Conservation (phyloP, 768 basidiomycete genomes). For the Cyclocybe aegerita region DNA sequence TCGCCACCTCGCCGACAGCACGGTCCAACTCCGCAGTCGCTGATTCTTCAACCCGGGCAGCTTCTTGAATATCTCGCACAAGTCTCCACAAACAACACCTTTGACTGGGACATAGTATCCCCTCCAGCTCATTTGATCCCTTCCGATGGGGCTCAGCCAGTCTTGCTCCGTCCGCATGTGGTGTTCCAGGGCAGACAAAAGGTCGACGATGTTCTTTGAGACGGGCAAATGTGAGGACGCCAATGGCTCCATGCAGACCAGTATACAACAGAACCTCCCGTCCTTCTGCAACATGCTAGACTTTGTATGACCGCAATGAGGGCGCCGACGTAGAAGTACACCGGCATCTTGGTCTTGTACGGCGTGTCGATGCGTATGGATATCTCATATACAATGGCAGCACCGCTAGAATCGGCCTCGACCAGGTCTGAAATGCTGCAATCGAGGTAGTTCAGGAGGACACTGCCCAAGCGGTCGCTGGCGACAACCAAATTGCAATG, state of each 20-base stretch:
- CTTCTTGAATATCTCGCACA: conserved; percentile 89
- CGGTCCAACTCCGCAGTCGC: conserved; percentile 89
- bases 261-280: conserved; percentile 96
- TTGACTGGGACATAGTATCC: conserved; percentile 97
- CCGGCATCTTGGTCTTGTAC: conserved; percentile 87
- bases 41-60: conserved; percentile 86
- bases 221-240: conserved; percentile 90
- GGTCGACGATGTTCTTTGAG: conserved; percentile 97
- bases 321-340: conserved; percentile 91
- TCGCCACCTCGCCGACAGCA: conserved; percentile 89
- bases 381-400: conserved; percentile 95
- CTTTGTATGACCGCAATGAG: conserved; percentile 91
- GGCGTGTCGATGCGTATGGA: conserved; percentile 92
- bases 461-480: conserved; percentile 94
- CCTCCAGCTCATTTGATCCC: conserved; percentile 94
- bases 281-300: conserved; percentile 91
- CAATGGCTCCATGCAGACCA: conserved; percentile 90
- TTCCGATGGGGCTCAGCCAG: conserved; percentile 74
- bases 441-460: conserved; percentile 92
- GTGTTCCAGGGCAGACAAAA: conserved; percentile 93
- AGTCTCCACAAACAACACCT: conserved; percentile 91
- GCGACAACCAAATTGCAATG: conserved; percentile 95
- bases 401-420: conserved; percentile 97
- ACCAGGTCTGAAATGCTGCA: conserved; percentile 83
- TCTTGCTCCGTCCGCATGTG: conserved; percentile 87